These are phyloP conservation scores for Cladobotryum mycophilum DNA, from an alignment of 2,329 filamentous ascomycete species.

Conservation along the genomic window DNA sequence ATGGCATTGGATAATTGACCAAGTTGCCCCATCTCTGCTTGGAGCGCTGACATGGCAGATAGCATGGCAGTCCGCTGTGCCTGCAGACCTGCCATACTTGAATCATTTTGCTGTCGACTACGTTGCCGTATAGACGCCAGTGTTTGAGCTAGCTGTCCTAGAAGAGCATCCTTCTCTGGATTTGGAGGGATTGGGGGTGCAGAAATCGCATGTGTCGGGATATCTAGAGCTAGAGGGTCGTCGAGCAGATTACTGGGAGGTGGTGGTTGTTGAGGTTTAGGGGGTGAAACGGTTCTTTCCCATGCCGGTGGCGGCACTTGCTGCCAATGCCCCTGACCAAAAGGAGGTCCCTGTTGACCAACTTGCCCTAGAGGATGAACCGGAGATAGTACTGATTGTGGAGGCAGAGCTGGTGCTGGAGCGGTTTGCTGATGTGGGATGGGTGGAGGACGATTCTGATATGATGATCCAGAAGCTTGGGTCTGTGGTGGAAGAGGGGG, in stretches of 20 bases:
- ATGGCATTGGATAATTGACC: slow-evolving; percentile 65
- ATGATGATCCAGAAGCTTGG: slow-evolving; percentile 1
- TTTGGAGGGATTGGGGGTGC: slow-evolving; percentile 90
- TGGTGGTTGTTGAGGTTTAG: slow-evolving; percentile 15
- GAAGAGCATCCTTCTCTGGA: slow-evolving; percentile 85
- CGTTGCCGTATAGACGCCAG: slow-evolving; percentile 63
- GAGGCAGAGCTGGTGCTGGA: background rate
- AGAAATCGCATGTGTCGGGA: slow-evolving; percentile 46
- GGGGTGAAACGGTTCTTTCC: slow-evolving; percentile 7
- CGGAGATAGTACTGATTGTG: background rate
- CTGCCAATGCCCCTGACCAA: slow-evolving; percentile 19
- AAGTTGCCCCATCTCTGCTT: slow-evolving; percentile 67
- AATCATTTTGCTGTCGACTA: slow-evolving; percentile 64
- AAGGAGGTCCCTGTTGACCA: slow-evolving; percentile 9
- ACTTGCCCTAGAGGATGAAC: background rate
- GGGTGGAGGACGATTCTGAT: background rate
- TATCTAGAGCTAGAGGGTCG: slow-evolving; percentile 46
- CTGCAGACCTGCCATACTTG: slow-evolving; percentile 67
- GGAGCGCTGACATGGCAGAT: slow-evolving; percentile 60
- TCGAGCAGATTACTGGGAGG: slow-evolving; percentile 48
- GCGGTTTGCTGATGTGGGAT: background rate
- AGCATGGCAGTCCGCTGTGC: slow-evolving; percentile 76
- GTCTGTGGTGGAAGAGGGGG: slow-evolving; percentile 38
- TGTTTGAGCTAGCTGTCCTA: slow-evolving; percentile 66
- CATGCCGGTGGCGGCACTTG: slow-evolving; percentile 19